A percentile compares a stretch with the other conserved stretches of the same genome.
These are phyloP conservation scores for Huntiella omanensis DNA, from an alignment of 2,329 filamentous ascomycete genomes.

Conservation along the genomic window DNA sequence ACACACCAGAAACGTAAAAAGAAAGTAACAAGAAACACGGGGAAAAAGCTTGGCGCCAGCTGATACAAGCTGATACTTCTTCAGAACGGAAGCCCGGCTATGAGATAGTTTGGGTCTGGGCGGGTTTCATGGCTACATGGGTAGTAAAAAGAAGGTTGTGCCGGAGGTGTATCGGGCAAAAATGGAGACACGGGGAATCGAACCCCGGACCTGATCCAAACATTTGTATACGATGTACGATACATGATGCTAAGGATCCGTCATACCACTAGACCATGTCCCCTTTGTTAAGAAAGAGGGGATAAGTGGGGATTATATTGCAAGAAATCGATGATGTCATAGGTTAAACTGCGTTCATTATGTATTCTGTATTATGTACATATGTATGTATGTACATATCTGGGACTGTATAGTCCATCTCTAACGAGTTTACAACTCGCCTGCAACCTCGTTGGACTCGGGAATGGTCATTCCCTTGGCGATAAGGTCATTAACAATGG, in stretches of 20 bases:
- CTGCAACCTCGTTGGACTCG: neutral
- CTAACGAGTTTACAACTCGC: constrained; percentile 1
- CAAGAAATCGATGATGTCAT: too few relatives aligned
- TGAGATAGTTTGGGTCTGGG: neutral
- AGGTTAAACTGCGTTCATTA: too few relatives aligned
- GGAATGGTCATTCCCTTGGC: constrained; percentile 13
- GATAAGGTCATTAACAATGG: constrained; percentile 27
- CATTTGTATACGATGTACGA: neutral
- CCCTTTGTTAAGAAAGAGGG: neutral
- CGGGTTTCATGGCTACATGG: neutral
- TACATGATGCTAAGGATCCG: constrained; percentile 9
- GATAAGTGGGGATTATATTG: too few relatives aligned
- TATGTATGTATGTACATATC: neutral
- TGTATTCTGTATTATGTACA: neutral
- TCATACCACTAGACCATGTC: constrained; percentile 9
- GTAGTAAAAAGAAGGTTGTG: neutral
- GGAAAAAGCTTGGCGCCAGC: neutral
- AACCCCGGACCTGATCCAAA: constrained; percentile 11
- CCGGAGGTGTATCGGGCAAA: neutral
- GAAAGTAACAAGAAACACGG: neutral
- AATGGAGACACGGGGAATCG: constrained; percentile 8
- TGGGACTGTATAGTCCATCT: neutral
- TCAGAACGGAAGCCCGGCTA: neutral
- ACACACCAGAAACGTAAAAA: neutral
- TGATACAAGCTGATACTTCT: too few relatives aligned